Conservation (phyloP, 768 basidiomycete genomes). For the Leccinellum albellum region DNA sequence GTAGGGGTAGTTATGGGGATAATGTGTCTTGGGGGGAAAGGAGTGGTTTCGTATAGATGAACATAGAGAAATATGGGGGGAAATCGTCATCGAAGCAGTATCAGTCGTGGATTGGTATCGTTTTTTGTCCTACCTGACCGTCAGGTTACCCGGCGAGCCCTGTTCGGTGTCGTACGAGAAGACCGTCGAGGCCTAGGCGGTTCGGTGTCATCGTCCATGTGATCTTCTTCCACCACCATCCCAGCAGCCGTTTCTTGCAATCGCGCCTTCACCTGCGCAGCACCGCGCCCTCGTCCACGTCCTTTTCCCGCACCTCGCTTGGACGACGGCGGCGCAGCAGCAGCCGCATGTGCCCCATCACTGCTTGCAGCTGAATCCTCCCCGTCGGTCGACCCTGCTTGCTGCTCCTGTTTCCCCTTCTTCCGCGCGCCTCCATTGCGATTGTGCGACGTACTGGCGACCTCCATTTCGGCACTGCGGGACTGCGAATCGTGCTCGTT, state of each 20-base stretch:
- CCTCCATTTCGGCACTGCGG: conserved; percentile 27
- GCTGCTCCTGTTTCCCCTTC: conserved; percentile 23
- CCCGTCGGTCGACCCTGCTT: conserved; percentile 10
- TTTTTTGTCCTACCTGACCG: neutral
- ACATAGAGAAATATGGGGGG: neutral
- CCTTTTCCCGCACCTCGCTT: conserved; percentile 23
- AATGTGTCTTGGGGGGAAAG: neutral
- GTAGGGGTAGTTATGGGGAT: neutral
- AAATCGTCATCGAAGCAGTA: neutral
- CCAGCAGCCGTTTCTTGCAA: conserved; percentile 25
- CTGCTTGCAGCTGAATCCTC: conserved; percentile 13
- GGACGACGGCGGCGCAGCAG: neutral
- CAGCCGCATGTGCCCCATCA: conserved; percentile 2
- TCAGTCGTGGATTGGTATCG: neutral
- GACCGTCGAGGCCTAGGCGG: conserved; percentile 32
- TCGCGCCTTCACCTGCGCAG: conserved; percentile 12
- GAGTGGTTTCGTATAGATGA: neutral
- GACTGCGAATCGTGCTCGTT: conserved; percentile 22
- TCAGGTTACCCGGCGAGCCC: conserved; percentile 19
- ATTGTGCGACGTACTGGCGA: conserved; percentile 2
- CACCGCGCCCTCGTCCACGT: conserved; percentile 21
- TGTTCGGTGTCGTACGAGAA: conserved; percentile 33
- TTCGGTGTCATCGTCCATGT: conserved; percentile 23
- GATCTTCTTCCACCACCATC: conserved; percentile 30
- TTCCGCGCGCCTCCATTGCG: conserved; percentile 18